These are phyloP conservation scores for Termitomyces sp. DNA, from an alignment of 768 basidiomycete species.

Conservation along the genomic window DNA sequence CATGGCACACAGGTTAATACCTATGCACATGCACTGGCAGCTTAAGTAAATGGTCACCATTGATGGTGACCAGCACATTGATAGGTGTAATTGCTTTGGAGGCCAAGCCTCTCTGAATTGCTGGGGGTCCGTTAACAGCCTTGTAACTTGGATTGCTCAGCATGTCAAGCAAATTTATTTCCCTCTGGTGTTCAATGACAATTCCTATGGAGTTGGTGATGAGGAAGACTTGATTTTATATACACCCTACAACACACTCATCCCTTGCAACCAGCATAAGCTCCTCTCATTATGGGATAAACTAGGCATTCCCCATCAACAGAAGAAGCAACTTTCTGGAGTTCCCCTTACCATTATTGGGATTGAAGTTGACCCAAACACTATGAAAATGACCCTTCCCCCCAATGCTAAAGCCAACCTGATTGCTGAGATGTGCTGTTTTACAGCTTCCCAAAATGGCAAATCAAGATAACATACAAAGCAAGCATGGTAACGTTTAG, in stretches of 20 bases:
- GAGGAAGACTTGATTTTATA: background rate
- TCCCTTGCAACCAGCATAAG: background rate
- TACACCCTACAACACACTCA: background rate
- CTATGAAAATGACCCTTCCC: background rate
- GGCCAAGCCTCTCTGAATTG: too few relatives aligned
- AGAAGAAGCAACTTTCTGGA: background rate
- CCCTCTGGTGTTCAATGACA: background rate
- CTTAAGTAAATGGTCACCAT: background rate
- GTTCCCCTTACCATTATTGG: background rate
- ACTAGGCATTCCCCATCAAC: too few relatives aligned
- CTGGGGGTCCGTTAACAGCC: too few relatives aligned
- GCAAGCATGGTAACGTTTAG: background rate
- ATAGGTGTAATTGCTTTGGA: too few relatives aligned
- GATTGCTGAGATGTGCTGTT: background rate
- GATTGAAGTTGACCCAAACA: background rate
- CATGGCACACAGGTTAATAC: conserved; percentile 31
- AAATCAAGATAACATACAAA: background rate
- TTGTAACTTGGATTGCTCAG: too few relatives aligned
- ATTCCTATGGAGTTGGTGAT: background rate
- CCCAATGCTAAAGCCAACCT: background rate
- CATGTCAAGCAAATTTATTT: too few relatives aligned
- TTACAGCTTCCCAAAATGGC: background rate
- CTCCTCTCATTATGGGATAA: too few relatives aligned
- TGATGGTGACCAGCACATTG: background rate
- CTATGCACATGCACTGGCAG: conserved; percentile 33